Conservation (phyloP, 179 eudicot species). For the Amaranthus tricolor region DNA sequence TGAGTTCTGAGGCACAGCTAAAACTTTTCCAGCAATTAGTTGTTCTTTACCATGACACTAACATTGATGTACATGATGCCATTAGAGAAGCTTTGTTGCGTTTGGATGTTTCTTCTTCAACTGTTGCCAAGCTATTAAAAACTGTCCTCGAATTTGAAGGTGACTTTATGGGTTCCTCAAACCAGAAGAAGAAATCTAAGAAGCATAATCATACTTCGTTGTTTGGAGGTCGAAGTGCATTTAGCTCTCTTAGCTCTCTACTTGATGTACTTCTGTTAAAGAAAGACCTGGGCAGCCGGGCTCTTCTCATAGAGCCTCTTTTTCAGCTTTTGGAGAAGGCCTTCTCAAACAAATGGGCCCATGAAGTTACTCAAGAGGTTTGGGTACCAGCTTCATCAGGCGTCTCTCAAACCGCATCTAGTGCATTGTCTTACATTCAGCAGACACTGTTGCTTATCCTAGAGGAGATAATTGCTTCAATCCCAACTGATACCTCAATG, state of each 20-base stretch:
- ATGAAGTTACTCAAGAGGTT: slow-evolving; percentile 33
- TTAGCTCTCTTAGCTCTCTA: slow-evolving; percentile 58
- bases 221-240: slow-evolving; percentile 33
- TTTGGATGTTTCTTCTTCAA: slow-evolving; percentile 50
- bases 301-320: slow-evolving; percentile 55
- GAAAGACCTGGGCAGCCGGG: slow-evolving; percentile 65
- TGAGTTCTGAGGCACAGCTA: slow-evolving; percentile 62
- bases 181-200: slow-evolving; percentile 49
- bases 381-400: slow-evolving; percentile 38
- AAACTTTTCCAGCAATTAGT: slow-evolving; percentile 52
- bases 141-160: slow-evolving; percentile 32
- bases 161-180: slow-evolving; percentile 21
- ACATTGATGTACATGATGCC: slow-evolving; percentile 55
- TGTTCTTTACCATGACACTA: slow-evolving; percentile 52
- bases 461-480: slow-evolving; percentile 65
- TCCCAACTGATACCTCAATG: slow-evolving; percentile 25
- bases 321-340: slow-evolving; percentile 59
- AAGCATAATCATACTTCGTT: slow-evolving; percentile 23
- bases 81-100: slow-evolving; percentile 66
- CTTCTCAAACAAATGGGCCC: slow-evolving; percentile 39
- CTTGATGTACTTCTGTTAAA: slow-evolving; percentile 76
- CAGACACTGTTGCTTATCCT: slow-evolving; percentile 70
- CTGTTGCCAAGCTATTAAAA: slow-evolving; percentile 46
- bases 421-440: slow-evolving; percentile 47
- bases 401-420: slow-evolving; percentile 33